Evolutionary conservation across 2,329 filamentous ascomycete species (phyloP).

Genomic region (Cercospora citrullina): DNA sequence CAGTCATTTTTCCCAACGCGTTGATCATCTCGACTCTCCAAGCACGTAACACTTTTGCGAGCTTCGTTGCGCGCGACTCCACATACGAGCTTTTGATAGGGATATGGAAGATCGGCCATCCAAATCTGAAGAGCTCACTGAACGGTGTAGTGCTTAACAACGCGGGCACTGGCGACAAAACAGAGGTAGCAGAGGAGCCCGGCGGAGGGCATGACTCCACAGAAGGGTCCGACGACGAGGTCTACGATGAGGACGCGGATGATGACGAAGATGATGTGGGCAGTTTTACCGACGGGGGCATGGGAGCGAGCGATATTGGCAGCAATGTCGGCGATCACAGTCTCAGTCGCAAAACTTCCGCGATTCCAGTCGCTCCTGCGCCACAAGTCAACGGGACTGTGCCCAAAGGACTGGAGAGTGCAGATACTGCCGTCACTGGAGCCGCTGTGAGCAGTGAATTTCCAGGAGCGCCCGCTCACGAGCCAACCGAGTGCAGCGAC

Average conservation of each 20-base stretch:
- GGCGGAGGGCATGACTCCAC: slow-evolving; percentile 50
- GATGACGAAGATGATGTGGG: slow-evolving; percentile 58
- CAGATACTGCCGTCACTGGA: slow-evolving; percentile 44
- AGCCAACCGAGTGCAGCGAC: slow-evolving; percentile 83
- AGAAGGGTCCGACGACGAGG: slow-evolving; percentile 71
- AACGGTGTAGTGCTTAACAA: slow-evolving; percentile 84
- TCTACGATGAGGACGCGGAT: slow-evolving; percentile 78
- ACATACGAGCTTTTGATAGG: slow-evolving; percentile 97
- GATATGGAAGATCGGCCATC: slow-evolving; percentile 97
- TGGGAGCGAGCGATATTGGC: slow-evolving; percentile 51
- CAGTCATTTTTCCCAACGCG: slow-evolving; percentile 93
- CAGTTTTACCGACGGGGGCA: slow-evolving; percentile 58
- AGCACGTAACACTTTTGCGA: slow-evolving; percentile 92
- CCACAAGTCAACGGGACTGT: slow-evolving; percentile 42
- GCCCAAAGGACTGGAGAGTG: slow-evolving; percentile 33
- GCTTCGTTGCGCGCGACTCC: slow-evolving; percentile 88
- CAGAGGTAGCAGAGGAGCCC: slow-evolving; percentile 73
- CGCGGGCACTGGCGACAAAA: slow-evolving; percentile 79
- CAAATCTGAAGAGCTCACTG: slow-evolving; percentile 83
- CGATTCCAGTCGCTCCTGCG: slow-evolving; percentile 42
- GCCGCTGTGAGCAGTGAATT: slow-evolving; percentile 62
- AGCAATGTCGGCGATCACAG: slow-evolving; percentile 53
- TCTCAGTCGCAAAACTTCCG: slow-evolving; percentile 72
- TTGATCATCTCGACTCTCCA: slow-evolving; percentile 96
- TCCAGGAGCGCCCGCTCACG: slow-evolving; percentile 79